These are phyloP conservation scores for Flammula alnicola DNA, from an alignment of 1,284 basidiomycete species.

Conservation along the genomic window DNA sequence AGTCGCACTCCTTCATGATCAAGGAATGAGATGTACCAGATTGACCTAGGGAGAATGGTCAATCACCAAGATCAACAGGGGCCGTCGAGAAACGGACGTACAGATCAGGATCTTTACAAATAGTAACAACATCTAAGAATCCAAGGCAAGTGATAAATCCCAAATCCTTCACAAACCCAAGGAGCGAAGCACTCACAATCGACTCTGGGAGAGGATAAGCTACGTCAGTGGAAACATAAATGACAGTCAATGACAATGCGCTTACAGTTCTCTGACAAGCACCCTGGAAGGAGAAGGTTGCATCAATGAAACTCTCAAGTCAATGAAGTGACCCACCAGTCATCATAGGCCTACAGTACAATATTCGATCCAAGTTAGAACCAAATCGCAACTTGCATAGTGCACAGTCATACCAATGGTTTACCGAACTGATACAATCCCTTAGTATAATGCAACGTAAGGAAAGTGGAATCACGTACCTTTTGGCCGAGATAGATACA, in stretches of 20 bases:
- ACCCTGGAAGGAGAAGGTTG: constrained; percentile 51
- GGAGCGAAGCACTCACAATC: constrained; percentile 76
- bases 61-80: constrained; percentile 1
- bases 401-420: constrained; percentile 38
- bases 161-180: too few relatives aligned
- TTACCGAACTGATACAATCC: constrained; percentile 44
- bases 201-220: constrained; percentile 48
- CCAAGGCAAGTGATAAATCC: too few relatives aligned
- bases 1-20: background rate
- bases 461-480: constrained; percentile 42
- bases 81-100: constrained; percentile 46
- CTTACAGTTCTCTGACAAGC: constrained; percentile 77
- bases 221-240: too few relatives aligned
- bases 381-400: background rate
- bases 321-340: constrained; percentile 34
- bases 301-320: background rate
- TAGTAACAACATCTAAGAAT: constrained; percentile 63
- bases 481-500: constrained; percentile 95
- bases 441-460: background rate
- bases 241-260: constrained; percentile 13
- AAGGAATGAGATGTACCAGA: constrained; percentile 37
- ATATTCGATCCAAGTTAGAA: background rate
- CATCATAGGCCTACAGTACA: constrained; percentile 36
- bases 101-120: constrained; percentile 73
- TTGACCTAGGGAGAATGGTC: constrained; percentile 36